Evolutionary conservation across 1,284 basidiomycete species (phyloP).

Genomic region (Pyrrhoderma noxium): DNA sequence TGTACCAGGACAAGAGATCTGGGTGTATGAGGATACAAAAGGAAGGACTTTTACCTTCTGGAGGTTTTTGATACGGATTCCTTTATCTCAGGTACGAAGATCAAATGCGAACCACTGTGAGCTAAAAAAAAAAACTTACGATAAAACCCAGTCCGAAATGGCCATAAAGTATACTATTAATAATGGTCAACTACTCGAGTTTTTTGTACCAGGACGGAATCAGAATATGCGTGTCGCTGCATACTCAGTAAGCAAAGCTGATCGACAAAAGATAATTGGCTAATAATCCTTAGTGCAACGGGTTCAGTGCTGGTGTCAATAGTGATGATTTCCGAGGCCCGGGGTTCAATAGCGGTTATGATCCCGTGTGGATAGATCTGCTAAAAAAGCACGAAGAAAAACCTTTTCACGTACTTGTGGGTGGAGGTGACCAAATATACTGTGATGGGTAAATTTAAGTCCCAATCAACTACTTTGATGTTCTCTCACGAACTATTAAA

Average conservation of each 20-base stretch:
- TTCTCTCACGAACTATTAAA: background rate
- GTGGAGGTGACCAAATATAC: conserved; percentile 82
- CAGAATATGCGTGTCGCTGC: conserved; percentile 92
- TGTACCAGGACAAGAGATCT: conserved; percentile 68
- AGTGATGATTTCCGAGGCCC: conserved; percentile 72
- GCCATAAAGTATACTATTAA: conserved; percentile 77
- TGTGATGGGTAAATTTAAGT: conserved; percentile 52
- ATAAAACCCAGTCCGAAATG: conserved; percentile 50
- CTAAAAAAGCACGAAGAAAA: conserved; percentile 70
- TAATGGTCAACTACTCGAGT: conserved; percentile 68
- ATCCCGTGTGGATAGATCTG: conserved; percentile 91
- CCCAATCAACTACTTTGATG: conserved; percentile 6
- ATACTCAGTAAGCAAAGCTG: conserved; percentile 51
- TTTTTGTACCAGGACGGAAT: conserved; percentile 74
- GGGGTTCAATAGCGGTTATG: conserved; percentile 71
- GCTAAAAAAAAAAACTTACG: background rate
- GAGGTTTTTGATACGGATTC: conserved; percentile 87
- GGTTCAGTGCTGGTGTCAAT: conserved; percentile 75
- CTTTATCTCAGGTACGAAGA: conserved; percentile 42
- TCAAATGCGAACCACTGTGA: too few relatives aligned
- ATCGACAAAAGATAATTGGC: conserved; percentile 1
- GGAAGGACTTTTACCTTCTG: conserved; percentile 77
- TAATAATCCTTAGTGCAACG: conserved; percentile 54
- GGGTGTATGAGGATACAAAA: conserved; percentile 54
- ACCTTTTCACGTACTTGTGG: conserved; percentile 83